Base-by-base conservation (phyloP, 192 early-diverging fungal species). In the Backusella parvicylindrica region DNA sequence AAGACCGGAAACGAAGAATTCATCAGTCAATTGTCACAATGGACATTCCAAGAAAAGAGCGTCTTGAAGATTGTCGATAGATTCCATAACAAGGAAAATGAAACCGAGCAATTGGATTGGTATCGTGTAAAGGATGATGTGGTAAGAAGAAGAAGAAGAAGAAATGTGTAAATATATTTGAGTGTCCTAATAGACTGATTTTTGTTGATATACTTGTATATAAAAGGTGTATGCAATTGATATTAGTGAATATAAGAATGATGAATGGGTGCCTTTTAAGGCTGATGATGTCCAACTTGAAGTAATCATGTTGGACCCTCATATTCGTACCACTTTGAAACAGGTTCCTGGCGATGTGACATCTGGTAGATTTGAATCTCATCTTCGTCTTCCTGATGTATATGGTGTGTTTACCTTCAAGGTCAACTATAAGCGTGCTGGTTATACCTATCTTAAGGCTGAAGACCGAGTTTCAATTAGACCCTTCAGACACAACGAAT, bases 391-490 rank as follows among this genome's bases (percentile, higher is more conserved):
- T 23, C 98, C 98, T 41, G 98, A 99, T 76, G 91, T 92, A 32
- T 96, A 98, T 82, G 98, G 98, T 72, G 97, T 98, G 12, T 99
- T 96, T 86, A 98, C 96, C 6, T 95, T 99, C 82, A 90, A 89
- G 40, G 93, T 98, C 43, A 95, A 97, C 77, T 98, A 98, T 84
- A 93, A 94, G 80, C 87, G 96, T 56, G 84, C 91, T 0, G 98
- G 98, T 2, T 86, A 87, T 70, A 87, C 94, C 11, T 95, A 89
- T 76, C 73, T 99, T 53, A 85, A 86, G 47, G 89, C 87, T 18
- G 81, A 82, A 53, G 93, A 96, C 40, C 91, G 88, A 1, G 91
- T 99, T 0, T 90, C 92, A 47, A 91, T 98, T 50, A 88, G 93
- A 70, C 98, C 96, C 13, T 95, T 94, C 83, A 83, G 95, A 68